Evolutionary conservation across 768 basidiomycete genomes (phyloP).

Genomic region (Cystobasidium tubakii): DNA sequence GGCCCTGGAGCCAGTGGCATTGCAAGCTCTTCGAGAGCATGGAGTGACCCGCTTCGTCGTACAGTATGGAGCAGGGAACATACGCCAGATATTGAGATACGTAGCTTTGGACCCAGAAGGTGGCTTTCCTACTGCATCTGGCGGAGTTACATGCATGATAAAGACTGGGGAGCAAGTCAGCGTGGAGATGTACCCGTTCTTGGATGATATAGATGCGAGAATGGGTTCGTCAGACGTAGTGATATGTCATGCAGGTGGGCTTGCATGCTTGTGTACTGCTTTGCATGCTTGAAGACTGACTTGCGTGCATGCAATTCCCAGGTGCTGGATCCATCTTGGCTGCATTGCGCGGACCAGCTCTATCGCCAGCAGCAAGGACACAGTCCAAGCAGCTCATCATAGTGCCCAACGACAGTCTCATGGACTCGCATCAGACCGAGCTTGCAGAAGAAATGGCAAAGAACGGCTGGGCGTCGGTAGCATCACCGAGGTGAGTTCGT

Average conservation of each 20-base stretch:
- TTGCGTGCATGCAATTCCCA: conserved; percentile 47
- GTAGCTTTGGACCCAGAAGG: neutral
- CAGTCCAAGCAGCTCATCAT: conserved; percentile 70
- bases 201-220: conserved; percentile 63
- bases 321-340: conserved; percentile 93
- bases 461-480: conserved; percentile 39
- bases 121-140: neutral
- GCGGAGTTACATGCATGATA: neutral
- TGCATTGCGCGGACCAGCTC: conserved; percentile 57
- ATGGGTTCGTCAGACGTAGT: conserved; percentile 67
- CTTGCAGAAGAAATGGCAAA: conserved; percentile 62
- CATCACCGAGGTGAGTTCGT: conserved; percentile 4
- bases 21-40: conserved; percentile 33
- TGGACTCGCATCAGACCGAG: conserved; percentile 90
- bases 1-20: conserved; percentile 20
- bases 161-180: conserved; percentile 10
- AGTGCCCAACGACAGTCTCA: conserved; percentile 77
- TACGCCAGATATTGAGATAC: conserved; percentile 1
- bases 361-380: neutral
- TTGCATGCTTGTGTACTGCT: neutral
- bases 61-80: conserved; percentile 38
- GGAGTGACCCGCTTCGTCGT: conserved; percentile 28
- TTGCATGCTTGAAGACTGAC: too few relatives aligned
- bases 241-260: conserved; percentile 86
- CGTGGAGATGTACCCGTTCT: conserved; percentile 69